phyloP scores from a whole-genome alignment of 2,329 filamentous ascomycete genomes.

The Diaporthe aspalathi region DNA sequence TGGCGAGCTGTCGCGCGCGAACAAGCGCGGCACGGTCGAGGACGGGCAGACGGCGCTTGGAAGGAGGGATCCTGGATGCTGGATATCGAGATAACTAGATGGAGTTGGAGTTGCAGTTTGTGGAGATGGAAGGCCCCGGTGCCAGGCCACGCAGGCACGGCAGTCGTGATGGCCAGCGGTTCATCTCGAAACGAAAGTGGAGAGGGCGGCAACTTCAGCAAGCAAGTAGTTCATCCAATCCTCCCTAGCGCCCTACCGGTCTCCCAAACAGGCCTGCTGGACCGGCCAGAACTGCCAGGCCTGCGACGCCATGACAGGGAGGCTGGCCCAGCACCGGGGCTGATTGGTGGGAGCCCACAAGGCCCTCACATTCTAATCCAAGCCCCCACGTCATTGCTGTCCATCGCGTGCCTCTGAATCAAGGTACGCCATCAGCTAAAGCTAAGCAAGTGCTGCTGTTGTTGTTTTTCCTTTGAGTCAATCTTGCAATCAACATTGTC shows the following conservation, averaged over 20 bases:
- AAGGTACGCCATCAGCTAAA: not conserved
- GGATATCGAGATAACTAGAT: not conserved
- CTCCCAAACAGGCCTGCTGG: slow-evolving; percentile 22
- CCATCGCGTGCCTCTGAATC: slow-evolving; percentile 7
- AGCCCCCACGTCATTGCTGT: slow-evolving; percentile 30
- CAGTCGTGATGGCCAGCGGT: slow-evolving; percentile 10
- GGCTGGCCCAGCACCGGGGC: not conserved
- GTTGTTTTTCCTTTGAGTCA: too few species aligned
- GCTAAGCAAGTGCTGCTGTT: not conserved
- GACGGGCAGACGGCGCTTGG: not conserved
- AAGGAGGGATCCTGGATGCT: slow-evolving; percentile 14
- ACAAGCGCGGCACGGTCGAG: not conserved
- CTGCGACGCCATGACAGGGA: slow-evolving; percentile 1
- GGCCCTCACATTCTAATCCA: not conserved
- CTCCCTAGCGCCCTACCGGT: not conserved
- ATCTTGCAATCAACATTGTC: not conserved
- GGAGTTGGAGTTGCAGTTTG: not conserved
- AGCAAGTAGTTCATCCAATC: slow-evolving; percentile 21
- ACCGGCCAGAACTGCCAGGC: slow-evolving; percentile 16
- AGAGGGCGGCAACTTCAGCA: not conserved
- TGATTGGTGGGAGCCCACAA: slow-evolving; percentile 14
- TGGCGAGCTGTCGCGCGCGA: slow-evolving; percentile 4
- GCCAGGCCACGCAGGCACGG: too few species aligned
- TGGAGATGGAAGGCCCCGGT: slow-evolving; percentile 14
- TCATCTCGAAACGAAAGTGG: not conserved